These are phyloP conservation scores for Candida mesenterica DNA, from an alignment of 1,139 yeast species.

Conservation along the genomic window DNA sequence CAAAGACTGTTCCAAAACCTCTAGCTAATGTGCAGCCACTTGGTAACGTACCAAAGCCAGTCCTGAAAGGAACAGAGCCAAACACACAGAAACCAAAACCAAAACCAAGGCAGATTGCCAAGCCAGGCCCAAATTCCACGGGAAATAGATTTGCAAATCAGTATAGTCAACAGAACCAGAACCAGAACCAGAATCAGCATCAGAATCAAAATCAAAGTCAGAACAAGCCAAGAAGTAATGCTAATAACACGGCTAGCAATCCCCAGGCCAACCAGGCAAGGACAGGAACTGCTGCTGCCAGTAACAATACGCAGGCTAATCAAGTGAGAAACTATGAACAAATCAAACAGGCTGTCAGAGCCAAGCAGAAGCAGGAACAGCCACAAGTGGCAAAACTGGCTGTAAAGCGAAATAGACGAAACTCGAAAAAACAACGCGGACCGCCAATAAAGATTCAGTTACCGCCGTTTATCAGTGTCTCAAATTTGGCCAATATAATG, in stretches of 20 bases:
- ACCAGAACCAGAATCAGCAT: conserved; percentile 9
- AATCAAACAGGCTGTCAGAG: conserved; percentile 14
- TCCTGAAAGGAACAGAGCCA: neutral
- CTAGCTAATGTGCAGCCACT: conserved; percentile 1
- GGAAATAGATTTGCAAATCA: conserved; percentile 31
- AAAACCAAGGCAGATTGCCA: neutral
- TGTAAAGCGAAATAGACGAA: conserved; percentile 3
- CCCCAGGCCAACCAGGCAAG: conserved; percentile 6
- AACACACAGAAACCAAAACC: neutral
- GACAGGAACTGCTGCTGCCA: neutral
- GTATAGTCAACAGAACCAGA: conserved; percentile 12
- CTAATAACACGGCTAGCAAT: too few species aligned
- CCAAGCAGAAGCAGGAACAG: conserved; percentile 14
- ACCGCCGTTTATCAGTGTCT: conserved; percentile 72
- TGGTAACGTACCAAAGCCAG: neutral
- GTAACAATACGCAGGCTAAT: conserved; percentile 10
- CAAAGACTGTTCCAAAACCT: conserved; percentile 10
- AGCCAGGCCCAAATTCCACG: conserved; percentile 4
- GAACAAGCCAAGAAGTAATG: neutral
- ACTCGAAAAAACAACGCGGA: conserved; percentile 15
- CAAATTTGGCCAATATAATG: conserved; percentile 72
- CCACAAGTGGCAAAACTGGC: neutral
- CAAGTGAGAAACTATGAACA: conserved; percentile 17
- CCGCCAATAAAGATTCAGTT: conserved; percentile 45
- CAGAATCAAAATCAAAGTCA: neutral